Evolutionary conservation across 305 asterid species (phyloP), one percentile per base, ranked within the genome.

Genomic region (Fraxinus nigra): DNA sequence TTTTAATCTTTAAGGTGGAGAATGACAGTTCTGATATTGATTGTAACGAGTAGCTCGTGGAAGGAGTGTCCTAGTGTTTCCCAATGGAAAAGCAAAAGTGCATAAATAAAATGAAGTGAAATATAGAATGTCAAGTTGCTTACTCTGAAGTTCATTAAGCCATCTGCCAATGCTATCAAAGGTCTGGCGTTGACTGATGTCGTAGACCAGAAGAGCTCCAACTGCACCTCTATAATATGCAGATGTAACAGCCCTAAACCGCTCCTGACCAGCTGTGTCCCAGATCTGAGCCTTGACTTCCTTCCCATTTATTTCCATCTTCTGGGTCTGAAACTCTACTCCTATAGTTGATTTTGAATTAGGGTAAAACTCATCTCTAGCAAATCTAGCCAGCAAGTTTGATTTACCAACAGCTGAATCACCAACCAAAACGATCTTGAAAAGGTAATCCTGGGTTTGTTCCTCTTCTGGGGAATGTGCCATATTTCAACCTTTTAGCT

Each of bases 201-300:
- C 98, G 40, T 93, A 93, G 74, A 94, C 97, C 28, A 94, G 89
- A 83, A 94, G 98, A 7, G 98, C 97, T 74, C 98, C 98, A 78
- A 94, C 97, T 2, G 97, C 98, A 73, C 98, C 97, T 80, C 98
- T 87, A 65, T 94, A 93, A 81, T 94, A 93, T 46, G 97, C 98
- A 82, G 98, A 94, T n/a, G 98, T 94, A 76, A 94, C 96, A 18
- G 98, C 97, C 86, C 97, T 84, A 86, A 94, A 94, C 82, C 98
- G 90, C 90, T 94, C 98, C 89, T 94, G 98, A 26, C 98, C 98
- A 43, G 97, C 98, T 4, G 97, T 94, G 88, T 94, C 98, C 98
- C 98, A 94, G 84, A 94, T 93, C 85, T 94, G 98, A 8, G 97
- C 97, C 83, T 94, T 94, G 11, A 94, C 90, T 90, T 94, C 96